phyloP scores from a whole-genome alignment of 345 rosid species.

The Eutrema heterophyllum region DNA sequence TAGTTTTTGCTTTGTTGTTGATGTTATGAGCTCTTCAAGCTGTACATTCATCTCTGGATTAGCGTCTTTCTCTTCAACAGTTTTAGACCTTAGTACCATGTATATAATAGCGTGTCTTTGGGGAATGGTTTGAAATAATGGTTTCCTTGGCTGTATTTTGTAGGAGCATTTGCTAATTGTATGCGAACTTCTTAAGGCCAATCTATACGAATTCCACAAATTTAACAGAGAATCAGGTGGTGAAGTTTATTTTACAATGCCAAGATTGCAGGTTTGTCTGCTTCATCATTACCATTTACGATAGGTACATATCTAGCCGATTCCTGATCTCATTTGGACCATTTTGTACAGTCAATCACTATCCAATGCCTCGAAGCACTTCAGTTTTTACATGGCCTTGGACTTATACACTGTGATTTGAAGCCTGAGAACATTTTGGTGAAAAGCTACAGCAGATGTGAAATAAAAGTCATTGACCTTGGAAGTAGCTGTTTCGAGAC shows the following conservation, averaged over 20 bases:
- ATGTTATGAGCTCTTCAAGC: not conserved
- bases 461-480: conserved; percentile 98
- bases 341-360: conserved; percentile 81
- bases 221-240: conserved; percentile 99
- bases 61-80: not conserved
- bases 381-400: conserved; percentile 89
- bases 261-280: conserved; percentile 86
- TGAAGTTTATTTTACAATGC: conserved; percentile 99
- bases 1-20: not conserved
- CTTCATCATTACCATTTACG: conserved; percentile 17
- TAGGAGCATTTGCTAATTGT: conserved; percentile 99
- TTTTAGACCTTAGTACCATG: not conserved
- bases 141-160: conserved; percentile 20
- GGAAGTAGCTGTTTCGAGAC: conserved; percentile 99
- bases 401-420: conserved; percentile 94
- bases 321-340: conserved; percentile 20
- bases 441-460: conserved; percentile 97
- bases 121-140: not conserved
- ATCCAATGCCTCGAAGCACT: conserved; percentile 96
- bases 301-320: not conserved
- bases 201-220: conserved; percentile 96
- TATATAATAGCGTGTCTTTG: not conserved
- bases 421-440: conserved; percentile 96
- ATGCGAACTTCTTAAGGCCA: conserved; percentile 98
- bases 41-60: not conserved